Evolutionary conservation across 1,284 basidiomycete species (phyloP).

Genomic region (Volvariella surrecta): DNA sequence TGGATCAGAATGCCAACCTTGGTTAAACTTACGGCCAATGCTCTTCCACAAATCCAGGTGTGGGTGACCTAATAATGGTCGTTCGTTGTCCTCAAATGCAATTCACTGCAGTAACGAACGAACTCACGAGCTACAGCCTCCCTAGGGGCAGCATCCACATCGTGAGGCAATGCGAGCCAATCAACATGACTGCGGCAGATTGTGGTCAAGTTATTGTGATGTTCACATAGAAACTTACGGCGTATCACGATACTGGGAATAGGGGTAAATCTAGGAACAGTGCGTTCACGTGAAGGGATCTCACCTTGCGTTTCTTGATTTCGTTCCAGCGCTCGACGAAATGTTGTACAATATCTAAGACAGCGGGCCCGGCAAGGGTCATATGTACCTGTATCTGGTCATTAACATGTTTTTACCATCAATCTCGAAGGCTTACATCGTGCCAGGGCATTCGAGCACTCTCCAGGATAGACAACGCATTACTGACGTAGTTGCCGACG

Average conservation of each 20-base stretch:
- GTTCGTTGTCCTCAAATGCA: background rate
- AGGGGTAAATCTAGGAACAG: background rate
- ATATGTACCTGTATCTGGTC: constrained; percentile 57
- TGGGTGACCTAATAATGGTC: constrained; percentile 51
- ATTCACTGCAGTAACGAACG: background rate
- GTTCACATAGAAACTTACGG: no score
- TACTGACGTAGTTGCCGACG: constrained; percentile 74
- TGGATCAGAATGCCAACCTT: constrained; percentile 42
- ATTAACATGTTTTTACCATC: background rate
- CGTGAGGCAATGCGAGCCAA: constrained; percentile 81
- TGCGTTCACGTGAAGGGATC: constrained; percentile 1
- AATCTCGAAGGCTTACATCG: constrained; percentile 41
- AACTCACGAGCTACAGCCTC: constrained; percentile 54
- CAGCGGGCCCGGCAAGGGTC: constrained; percentile 76
- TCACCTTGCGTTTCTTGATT: constrained; percentile 65
- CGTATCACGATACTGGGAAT: constrained; percentile 39
- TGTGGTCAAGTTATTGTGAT: background rate
- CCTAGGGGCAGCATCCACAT: constrained; percentile 47
- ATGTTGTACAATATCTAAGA: constrained; percentile 87
- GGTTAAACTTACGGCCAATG: constrained; percentile 52
- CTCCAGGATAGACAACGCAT: constrained; percentile 64
- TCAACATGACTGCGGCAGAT: constrained; percentile 27
- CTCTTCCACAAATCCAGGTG: constrained; percentile 53
- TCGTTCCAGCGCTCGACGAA: constrained; percentile 88
- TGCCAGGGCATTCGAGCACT: constrained; percentile 85